Conservation (phyloP, 768 basidiomycete species). For the Boletus fagicola region DNA sequence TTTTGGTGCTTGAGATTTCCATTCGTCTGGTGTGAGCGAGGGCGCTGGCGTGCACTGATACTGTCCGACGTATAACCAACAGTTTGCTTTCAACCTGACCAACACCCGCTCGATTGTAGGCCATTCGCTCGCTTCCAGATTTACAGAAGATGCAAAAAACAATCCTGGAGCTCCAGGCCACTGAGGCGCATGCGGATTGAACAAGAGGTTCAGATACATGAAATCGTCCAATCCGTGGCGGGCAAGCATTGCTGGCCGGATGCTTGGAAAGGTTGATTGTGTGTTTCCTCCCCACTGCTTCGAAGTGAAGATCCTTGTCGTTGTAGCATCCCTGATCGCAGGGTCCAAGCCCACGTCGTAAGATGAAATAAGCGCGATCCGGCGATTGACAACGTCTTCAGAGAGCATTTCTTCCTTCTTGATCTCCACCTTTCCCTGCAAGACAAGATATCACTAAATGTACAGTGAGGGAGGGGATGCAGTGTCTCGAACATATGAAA, state of each 20-base stretch:
- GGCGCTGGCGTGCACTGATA: slow-evolving; percentile 13
- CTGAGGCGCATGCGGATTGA: slow-evolving; percentile 19
- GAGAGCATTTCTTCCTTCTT: slow-evolving; percentile 23
- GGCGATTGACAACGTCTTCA: slow-evolving; percentile 18
- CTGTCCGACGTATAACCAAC: slow-evolving; percentile 22
- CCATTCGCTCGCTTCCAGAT: not conserved
- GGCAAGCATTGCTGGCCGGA: slow-evolving; percentile 10
- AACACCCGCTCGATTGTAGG: slow-evolving; percentile 1
- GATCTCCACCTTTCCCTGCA: slow-evolving; percentile 12
- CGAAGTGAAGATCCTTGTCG: slow-evolving; percentile 16
- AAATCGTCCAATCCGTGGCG: slow-evolving; percentile 20
- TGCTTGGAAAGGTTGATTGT: slow-evolving; percentile 12
- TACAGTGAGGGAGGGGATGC: not conserved
- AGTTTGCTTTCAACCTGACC: slow-evolving; percentile 11
- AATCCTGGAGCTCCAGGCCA: slow-evolving; percentile 18
- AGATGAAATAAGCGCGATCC: slow-evolving; percentile 2
- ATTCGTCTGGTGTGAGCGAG: slow-evolving; percentile 13
- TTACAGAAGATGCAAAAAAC: slow-evolving; percentile 11
- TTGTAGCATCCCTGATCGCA: slow-evolving; percentile 16
- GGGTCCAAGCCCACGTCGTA: slow-evolving; percentile 16
- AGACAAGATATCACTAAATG: not conserved
- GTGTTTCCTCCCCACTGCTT: slow-evolving; percentile 20
- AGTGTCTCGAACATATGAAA: not conserved
- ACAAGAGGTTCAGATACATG: slow-evolving; percentile 18
- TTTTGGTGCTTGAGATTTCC: slow-evolving; percentile 18